phyloP scores from a whole-genome alignment of 306 rosid species.

The Senna siamea region DNA sequence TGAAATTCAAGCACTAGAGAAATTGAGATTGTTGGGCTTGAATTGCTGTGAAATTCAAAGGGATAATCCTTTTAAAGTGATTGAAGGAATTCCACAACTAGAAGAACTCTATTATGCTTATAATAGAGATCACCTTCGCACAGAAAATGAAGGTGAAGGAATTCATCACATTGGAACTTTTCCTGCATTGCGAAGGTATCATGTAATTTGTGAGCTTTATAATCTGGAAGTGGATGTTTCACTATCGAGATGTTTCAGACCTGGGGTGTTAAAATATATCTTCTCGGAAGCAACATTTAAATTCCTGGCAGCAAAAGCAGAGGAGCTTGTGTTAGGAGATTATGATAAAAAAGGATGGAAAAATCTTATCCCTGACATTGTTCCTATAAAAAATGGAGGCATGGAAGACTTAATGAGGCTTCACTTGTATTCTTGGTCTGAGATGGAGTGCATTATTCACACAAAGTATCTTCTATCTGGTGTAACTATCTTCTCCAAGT shows the following conservation, averaged over 20 bases:
- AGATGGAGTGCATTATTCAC: too few species aligned
- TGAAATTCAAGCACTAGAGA: not conserved
- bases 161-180: not conserved
- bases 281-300: not conserved
- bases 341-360: not conserved
- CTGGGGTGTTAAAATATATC: not conserved
- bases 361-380: constrained; percentile 32
- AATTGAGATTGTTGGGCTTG: constrained; percentile 30
- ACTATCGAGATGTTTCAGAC: not conserved
- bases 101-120: constrained; percentile 24
- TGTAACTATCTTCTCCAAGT: constrained; percentile 16
- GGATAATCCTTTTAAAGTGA: constrained; percentile 30
- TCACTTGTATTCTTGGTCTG: too few species aligned
- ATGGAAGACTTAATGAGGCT: not conserved
- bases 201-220: not conserved
- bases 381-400: not conserved
- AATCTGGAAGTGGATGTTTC: not conserved
- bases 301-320: constrained; percentile 1
- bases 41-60: constrained; percentile 5
- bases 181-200: constrained; percentile 30
- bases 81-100: constrained; percentile 2
- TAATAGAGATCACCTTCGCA: not conserved
- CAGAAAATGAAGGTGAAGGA: too few species aligned
- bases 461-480: too few species aligned
- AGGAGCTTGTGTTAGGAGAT: not conserved